Percentiles rank a stretch among this genome's conserved stretches.
These are phyloP conservation scores for Populus tremula DNA, from an alignment of 345 rosid species.

Conservation along the genomic window DNA sequence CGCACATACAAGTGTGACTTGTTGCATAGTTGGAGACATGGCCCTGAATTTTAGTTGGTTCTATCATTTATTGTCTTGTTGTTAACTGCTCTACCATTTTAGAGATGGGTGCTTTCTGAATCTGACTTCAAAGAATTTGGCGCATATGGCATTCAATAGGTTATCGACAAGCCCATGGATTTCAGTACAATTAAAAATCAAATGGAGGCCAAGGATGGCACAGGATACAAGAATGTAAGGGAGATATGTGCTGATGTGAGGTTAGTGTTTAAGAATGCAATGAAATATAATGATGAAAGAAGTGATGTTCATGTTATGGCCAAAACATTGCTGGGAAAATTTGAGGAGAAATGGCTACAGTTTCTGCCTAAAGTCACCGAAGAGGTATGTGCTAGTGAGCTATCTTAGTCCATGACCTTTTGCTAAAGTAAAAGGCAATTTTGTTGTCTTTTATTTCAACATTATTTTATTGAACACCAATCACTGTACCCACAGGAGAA, in stretches of 20 bases:
- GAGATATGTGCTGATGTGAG: slow-evolving; percentile 82
- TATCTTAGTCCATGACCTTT: background rate
- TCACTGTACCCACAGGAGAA: slow-evolving; percentile 47
- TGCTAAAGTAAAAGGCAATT: background rate
- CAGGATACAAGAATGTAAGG: slow-evolving; percentile 71
- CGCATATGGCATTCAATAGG: slow-evolving; percentile 27
- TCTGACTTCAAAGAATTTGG: background rate
- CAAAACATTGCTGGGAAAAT: slow-evolving; percentile 70
- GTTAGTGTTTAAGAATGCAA: slow-evolving; percentile 84
- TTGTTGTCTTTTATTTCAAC: background rate
- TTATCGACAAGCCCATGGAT: slow-evolving; percentile 97
- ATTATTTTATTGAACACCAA: background rate
- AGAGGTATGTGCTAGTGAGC: slow-evolving; percentile 48
- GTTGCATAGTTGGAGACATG: background rate
- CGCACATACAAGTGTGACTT: background rate
- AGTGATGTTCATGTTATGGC: slow-evolving; percentile 86
- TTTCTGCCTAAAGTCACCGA: slow-evolving; percentile 79
- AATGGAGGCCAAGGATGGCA: slow-evolving; percentile 90
- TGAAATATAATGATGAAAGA: slow-evolving; percentile 76
- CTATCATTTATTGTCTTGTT: background rate
- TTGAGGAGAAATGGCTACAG: slow-evolving; percentile 89
- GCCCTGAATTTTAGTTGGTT: background rate
- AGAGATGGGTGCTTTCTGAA: background rate
- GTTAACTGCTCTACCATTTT: background rate
- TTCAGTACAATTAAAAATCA: slow-evolving; percentile 83